These are phyloP conservation scores for Coccomyxa sp. DNA, from an alignment of 139 green algal genomes.

Conservation along the genomic window DNA sequence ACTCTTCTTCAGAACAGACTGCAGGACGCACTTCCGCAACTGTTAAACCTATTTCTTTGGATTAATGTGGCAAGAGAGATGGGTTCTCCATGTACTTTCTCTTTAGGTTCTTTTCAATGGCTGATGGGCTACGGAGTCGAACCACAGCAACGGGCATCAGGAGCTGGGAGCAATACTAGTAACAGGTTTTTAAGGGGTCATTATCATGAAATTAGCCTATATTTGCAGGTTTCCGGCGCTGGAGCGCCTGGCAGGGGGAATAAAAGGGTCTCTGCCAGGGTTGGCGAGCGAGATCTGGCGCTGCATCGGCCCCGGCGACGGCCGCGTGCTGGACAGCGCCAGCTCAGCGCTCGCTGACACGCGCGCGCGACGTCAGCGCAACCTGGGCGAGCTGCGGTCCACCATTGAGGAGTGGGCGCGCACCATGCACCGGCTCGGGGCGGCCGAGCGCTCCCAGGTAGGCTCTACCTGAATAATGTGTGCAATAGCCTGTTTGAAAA, in stretches of 20 bases:
- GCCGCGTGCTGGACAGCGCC: conserved; percentile 39
- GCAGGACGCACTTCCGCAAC: too few relatives aligned
- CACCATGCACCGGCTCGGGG: conserved; percentile 34
- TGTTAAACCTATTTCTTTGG: too few relatives aligned
- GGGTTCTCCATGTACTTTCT: too few relatives aligned
- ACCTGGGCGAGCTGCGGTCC: conserved; percentile 33
- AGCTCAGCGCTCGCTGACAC: conserved; percentile 36
- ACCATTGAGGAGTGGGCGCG: conserved; percentile 46
- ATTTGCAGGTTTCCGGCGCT: conserved; percentile 16
- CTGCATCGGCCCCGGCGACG: conserved; percentile 40
- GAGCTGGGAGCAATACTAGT: not conserved
- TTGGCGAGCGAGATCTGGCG: conserved; percentile 31
- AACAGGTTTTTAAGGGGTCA: not conserved
- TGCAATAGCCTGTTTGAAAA: too few relatives aligned
- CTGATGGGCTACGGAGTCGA: too few relatives aligned
- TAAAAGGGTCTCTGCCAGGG: conserved; percentile 31
- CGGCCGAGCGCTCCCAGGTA: conserved; percentile 45
- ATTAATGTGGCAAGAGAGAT: too few relatives aligned
- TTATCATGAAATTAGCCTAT: not conserved
- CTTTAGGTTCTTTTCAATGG: too few relatives aligned
- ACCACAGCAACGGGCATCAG: too few relatives aligned
- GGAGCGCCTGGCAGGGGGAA: conserved; percentile 30
- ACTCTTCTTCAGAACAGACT: too few relatives aligned
- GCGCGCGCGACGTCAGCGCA: conserved; percentile 36
- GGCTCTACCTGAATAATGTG: not conserved